A percentile compares a stretch with the other conserved stretches of the same genome.
phyloP scores from a whole-genome alignment of 192 early-diverging fungal species.

The Allomyces arbusculus region DNA sequence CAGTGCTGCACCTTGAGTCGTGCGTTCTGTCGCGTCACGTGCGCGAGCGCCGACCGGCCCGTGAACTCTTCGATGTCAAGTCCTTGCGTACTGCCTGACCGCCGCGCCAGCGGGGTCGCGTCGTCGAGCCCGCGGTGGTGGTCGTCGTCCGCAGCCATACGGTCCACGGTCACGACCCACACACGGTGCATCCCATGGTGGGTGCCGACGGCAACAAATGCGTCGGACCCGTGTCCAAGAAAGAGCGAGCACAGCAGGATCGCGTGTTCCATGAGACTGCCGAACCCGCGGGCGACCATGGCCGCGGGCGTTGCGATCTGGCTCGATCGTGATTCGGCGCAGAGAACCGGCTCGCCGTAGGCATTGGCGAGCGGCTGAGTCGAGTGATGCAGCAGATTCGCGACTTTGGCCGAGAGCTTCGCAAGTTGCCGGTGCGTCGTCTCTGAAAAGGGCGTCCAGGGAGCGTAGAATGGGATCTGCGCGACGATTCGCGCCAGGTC shows the following conservation, averaged over 20 bases:
- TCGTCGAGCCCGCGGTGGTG: constrained; percentile 1
- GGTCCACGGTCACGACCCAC: constrained; percentile 20
- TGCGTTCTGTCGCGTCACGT: constrained; percentile 1
- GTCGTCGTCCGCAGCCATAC: constrained; percentile 1
- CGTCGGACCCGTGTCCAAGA: constrained; percentile 10
- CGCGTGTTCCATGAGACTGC: constrained; percentile 13
- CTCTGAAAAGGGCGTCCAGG: constrained; percentile 2
- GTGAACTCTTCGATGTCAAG: no score
- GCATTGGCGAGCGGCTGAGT: background rate
- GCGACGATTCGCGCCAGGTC: constrained; percentile 9
- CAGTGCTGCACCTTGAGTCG: constrained; percentile 10
- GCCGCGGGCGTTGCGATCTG: constrained; percentile 13
- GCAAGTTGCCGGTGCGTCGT: background rate
- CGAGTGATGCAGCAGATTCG: background rate
- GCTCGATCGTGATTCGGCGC: background rate
- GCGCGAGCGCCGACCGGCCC: no score
- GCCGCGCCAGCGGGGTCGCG: no score
- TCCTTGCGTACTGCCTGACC: no score
- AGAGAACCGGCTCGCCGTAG: background rate
- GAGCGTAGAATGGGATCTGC: constrained; percentile 10
- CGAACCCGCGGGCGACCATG: constrained; percentile 8
- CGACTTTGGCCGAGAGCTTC: background rate
- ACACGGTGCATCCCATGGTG: constrained; percentile 1
- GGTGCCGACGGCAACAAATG: constrained; percentile 17
- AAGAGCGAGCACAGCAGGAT: constrained; percentile 13